phyloP scores from a whole-genome alignment of 2,329 filamentous ascomycete genomes.

The Neonectria ditissima region DNA sequence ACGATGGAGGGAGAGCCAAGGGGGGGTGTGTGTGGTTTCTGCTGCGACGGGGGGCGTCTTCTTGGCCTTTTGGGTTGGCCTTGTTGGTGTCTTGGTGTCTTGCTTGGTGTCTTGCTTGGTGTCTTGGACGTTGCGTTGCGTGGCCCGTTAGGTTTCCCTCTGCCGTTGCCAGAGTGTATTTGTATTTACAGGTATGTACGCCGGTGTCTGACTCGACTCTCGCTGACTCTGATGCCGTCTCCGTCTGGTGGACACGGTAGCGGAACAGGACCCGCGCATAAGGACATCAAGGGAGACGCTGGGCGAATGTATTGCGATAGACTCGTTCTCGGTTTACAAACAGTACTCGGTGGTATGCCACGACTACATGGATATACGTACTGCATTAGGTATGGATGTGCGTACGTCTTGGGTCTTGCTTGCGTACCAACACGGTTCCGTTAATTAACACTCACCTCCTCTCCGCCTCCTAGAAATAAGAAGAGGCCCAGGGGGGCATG shows the following conservation, averaged over 20 bases:
- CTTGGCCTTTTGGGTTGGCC: background rate
- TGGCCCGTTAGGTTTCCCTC: slow-evolving; percentile 1
- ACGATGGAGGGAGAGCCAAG: background rate
- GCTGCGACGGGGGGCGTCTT: background rate
- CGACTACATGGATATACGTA: slow-evolving; percentile 16
- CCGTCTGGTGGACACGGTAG: background rate
- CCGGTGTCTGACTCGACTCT: background rate
- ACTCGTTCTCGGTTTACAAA: background rate
- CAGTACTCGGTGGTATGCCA: background rate
- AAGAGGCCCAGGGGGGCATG: background rate
- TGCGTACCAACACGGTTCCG: slow-evolving; percentile 22
- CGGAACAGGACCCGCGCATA: background rate
- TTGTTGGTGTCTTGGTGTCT: background rate
- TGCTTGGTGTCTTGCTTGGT: background rate
- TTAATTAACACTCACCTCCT: slow-evolving; percentile 12
- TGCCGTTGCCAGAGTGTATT: background rate
- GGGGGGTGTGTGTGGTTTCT: background rate
- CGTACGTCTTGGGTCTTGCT: slow-evolving; percentile 18
- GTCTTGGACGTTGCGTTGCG: background rate
- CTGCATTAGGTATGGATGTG: slow-evolving; percentile 5
- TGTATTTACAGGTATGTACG: background rate
- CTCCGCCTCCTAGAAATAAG: background rate
- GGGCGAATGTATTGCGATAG: slow-evolving; percentile 6
- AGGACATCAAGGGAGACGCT: background rate
- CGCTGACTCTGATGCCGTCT: background rate